These are phyloP conservation scores for Solanum sejunctum DNA, from an alignment of 257 asterid genomes.

Conservation along the genomic window DNA sequence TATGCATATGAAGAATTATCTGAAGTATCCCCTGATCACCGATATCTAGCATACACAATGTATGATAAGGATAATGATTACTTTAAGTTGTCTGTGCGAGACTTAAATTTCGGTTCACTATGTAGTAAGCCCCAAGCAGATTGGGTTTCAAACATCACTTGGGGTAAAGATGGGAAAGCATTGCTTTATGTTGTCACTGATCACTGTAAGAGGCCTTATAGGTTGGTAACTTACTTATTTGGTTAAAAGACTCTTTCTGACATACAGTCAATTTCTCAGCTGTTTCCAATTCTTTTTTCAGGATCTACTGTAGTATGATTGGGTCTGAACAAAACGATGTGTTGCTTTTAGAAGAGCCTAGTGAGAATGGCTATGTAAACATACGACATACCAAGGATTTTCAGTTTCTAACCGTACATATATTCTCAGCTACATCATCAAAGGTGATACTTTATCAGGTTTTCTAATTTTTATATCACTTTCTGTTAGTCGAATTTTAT, in stretches of 20 bases:
- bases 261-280: conserved; percentile 1
- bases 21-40: conserved; percentile 91
- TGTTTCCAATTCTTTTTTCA: conserved; percentile 13
- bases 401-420: conserved; percentile 46
- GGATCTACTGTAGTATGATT: conserved; percentile 70
- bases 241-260: background rate
- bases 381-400: conserved; percentile 80
- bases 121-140: conserved; percentile 71
- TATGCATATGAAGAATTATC: conserved; percentile 86
- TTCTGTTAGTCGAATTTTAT: conserved; percentile 12
- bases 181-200: conserved; percentile 73
- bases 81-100: conserved; percentile 66
- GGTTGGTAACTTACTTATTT: conserved; percentile 32
- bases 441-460: conserved; percentile 42
- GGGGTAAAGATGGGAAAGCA: conserved; percentile 87
- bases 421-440: conserved; percentile 58
- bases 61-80: conserved; percentile 75
- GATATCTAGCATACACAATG: conserved; percentile 91
- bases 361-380: conserved; percentile 44
- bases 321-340: conserved; percentile 60
- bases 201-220: conserved; percentile 72
- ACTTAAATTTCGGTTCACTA: conserved; percentile 73
- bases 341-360: conserved; percentile 68
- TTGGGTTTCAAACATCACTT: conserved; percentile 74
- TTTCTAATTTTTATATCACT: background rate